phyloP scores from a whole-genome alignment of 306 rosid species.

The Citrullus colocynthis region DNA sequence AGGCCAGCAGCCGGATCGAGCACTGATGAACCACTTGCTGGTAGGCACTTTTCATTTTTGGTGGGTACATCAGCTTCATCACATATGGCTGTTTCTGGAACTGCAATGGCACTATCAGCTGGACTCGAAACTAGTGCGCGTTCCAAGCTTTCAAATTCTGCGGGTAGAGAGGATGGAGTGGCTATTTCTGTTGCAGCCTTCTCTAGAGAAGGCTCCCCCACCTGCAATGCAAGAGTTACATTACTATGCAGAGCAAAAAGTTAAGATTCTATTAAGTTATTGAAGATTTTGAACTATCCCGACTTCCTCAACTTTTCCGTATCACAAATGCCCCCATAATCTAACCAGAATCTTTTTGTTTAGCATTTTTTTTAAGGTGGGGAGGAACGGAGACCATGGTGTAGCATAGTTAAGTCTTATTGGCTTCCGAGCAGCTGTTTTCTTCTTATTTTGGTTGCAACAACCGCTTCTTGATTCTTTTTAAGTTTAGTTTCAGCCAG shows the following conservation, averaged over 20 bases:
- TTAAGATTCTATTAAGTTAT: neutral
- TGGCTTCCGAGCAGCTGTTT: neutral
- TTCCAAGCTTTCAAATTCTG: neutral
- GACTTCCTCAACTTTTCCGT: neutral
- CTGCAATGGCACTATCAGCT: slow-evolving; percentile 2
- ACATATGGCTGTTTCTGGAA: neutral
- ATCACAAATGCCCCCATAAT: neutral
- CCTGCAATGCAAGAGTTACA: slow-evolving; percentile 1
- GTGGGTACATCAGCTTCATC: neutral
- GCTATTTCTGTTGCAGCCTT: neutral
- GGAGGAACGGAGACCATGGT: neutral
- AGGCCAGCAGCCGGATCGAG: neutral
- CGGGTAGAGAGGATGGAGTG: neutral
- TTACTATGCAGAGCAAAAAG: neutral
- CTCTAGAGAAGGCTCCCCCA: neutral
- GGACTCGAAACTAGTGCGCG: neutral
- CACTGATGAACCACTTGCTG: neutral
- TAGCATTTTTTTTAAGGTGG: neutral
- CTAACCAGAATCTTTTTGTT: neutral
- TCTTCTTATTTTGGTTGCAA: neutral
- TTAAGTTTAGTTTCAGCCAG: neutral
- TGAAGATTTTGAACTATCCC: neutral
- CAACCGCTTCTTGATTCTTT: neutral
- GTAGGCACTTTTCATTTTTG: neutral
- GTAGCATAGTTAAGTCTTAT: neutral